Evolutionary conservation across 2,329 filamentous ascomycete genomes (phyloP).

Genomic region (Pyricularia sp.): DNA sequence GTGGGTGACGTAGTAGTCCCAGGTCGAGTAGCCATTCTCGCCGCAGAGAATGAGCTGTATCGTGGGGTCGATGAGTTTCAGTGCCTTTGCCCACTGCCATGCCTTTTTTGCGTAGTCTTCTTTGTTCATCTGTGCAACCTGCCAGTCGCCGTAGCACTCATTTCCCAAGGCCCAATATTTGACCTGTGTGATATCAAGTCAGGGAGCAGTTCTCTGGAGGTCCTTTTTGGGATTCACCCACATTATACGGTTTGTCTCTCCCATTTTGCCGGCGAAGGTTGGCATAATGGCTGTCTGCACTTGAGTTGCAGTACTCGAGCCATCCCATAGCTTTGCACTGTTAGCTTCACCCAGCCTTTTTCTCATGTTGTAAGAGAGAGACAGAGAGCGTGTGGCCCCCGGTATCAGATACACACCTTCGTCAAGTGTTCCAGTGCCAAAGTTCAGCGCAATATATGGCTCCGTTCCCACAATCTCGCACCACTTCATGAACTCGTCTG

Average conservation of each 20-base stretch:
- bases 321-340: conserved; percentile 45
- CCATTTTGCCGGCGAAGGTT: conserved; percentile 71
- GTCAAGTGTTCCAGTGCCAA: conserved; percentile 60
- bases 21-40: conserved; percentile 56
- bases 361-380: not conserved
- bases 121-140: conserved; percentile 59
- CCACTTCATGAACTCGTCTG: conserved; percentile 81
- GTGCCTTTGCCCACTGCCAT: conserved; percentile 62
- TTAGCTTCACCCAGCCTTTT: not conserved
- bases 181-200: conserved; percentile 1
- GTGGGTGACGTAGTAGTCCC: conserved; percentile 67
- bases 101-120: conserved; percentile 61
- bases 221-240: conserved; percentile 19
- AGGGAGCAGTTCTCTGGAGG: not conserved
- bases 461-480: conserved; percentile 62
- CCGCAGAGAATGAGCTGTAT: conserved; percentile 67
- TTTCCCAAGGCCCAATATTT: conserved; percentile 86
- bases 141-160: conserved; percentile 58
- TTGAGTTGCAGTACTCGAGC: conserved; percentile 81
- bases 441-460: conserved; percentile 73
- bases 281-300: conserved; percentile 70
- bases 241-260: conserved; percentile 64
- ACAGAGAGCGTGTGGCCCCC: not conserved
- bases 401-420: conserved; percentile 20
- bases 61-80: conserved; percentile 61